Conservation (phyloP, 139 green algal genomes). For the Haematococcus lacustris region DNA sequence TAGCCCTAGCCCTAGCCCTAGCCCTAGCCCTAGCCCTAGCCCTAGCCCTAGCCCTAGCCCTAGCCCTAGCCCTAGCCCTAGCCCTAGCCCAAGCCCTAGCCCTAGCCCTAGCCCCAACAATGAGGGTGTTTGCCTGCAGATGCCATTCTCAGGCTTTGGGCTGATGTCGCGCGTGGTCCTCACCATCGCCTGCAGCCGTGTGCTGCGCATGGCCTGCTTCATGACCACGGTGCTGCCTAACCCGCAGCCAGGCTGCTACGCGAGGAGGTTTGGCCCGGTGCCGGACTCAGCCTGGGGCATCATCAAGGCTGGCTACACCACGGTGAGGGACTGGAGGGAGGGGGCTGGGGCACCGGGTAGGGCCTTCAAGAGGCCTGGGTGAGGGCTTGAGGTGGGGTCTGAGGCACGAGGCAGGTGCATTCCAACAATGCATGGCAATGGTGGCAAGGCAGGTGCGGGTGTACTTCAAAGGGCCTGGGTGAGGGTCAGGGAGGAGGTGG, state of each 20-base stretch:
- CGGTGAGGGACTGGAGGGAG: slow-evolving; percentile 11
- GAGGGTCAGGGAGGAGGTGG: no score
- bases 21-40: neutral
- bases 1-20: neutral
- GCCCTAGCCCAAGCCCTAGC: neutral
- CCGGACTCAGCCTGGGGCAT: slow-evolving; percentile 42
- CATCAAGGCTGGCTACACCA: slow-evolving; percentile 43
- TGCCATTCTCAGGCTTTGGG: slow-evolving; percentile 76
- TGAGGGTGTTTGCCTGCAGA: slow-evolving; percentile 26
- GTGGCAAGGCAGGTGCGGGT: no score
- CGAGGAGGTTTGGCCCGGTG: slow-evolving; percentile 54
- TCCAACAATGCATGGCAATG: no score
- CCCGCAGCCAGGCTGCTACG: slow-evolving; percentile 63
- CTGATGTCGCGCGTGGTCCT: slow-evolving; percentile 57
- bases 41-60: neutral
- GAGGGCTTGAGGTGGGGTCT: neutral
- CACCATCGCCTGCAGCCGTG: slow-evolving; percentile 49
- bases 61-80: neutral
- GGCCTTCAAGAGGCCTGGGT: neutral
- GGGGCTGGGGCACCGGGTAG: neutral
- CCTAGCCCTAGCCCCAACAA: neutral
- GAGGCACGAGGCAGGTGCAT: no score
- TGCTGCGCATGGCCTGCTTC: slow-evolving; percentile 59
- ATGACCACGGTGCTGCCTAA: slow-evolving; percentile 75
- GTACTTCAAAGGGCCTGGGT: no score